Evolutionary conservation across 2,329 filamentous ascomycete species (phyloP), one percentile per base, ranked within the genome.

Genomic region (Pyrenophora graminea): DNA sequence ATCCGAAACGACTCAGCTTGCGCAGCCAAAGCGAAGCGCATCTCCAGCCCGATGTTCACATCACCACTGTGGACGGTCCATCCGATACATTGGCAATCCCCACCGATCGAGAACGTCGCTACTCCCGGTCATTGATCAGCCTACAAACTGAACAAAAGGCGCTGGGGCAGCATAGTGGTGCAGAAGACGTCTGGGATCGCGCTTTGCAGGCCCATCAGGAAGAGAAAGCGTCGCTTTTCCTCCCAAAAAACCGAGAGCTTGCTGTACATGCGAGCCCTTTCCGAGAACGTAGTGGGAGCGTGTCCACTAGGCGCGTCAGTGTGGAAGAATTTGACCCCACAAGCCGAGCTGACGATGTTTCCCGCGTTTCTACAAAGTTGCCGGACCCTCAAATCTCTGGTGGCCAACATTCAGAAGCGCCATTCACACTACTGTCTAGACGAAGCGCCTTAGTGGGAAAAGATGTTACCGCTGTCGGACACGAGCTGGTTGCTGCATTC

Each of bases 131-230:
- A 1, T 48, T 68, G 52, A 48, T 68, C 8, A 70, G 68, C 32
- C 41, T 71, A 6, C 58, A 71, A 38, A 45, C 56, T 6, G 66
- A 72, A 45, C 61, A 69, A 51, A 48, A 61, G 1, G 62, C 63
- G 6, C 36, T 66, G 2, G 55, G 52, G 1, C 66, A 67, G 25
- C 48, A 61, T 12, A 65, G 64, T 15, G 59, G 63, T 2, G 48
- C 60, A 3, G 59, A 60, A 8, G 61, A 65, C 12, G 59, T 74
- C 15, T 75, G 72, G 72, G 65, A 74, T 41, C 59, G 61, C 33
- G 72, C 72, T 23, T 51, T 74, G n/a, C 65, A 69, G 49, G 63
- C 64, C 12, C 64, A 74, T 34, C 70, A 71, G 44, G 63, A 72
- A 12, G 71, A 75, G 49, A 67, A 66, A 33, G 59, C 64, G 19